Conservation (phyloP, 106 monocot genomes). For the Allium sativum region DNA sequence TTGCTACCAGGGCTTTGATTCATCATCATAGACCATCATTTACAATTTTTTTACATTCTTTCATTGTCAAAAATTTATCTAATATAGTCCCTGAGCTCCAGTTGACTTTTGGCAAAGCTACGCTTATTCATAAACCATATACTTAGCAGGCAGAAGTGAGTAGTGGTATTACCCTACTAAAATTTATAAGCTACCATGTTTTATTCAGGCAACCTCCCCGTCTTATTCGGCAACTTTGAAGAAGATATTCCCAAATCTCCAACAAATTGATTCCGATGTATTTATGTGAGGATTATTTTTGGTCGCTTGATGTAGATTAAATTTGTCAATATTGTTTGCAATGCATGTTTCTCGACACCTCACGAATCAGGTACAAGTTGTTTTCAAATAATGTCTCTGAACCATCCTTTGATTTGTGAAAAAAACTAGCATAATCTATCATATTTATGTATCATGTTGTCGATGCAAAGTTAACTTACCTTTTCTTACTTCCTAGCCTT, state of each 20-base stretch:
- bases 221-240: constrained; percentile 29
- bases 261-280: constrained; percentile 55
- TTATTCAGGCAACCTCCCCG: constrained; percentile 37
- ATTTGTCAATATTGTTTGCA: too few species aligned
- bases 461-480: too few species aligned
- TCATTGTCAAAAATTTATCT: not conserved
- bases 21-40: not conserved
- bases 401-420: too few species aligned
- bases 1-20: too few species aligned
- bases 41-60: not conserved
- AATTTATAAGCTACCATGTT: not conserved
- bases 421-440: too few species aligned
- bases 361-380: too few species aligned
- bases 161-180: not conserved
- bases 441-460: too few species aligned
- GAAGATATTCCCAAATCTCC: constrained; percentile 44
- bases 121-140: too few species aligned
- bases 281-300: constrained; percentile 16
- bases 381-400: too few species aligned
- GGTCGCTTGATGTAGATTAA: too few species aligned
- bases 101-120: not conserved
- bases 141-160: not conserved
- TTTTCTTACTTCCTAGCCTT: too few species aligned
- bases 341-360: too few species aligned
- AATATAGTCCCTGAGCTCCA: not conserved